Conservation (phyloP, 1,139 yeast species). For the Pichia sp. region DNA sequence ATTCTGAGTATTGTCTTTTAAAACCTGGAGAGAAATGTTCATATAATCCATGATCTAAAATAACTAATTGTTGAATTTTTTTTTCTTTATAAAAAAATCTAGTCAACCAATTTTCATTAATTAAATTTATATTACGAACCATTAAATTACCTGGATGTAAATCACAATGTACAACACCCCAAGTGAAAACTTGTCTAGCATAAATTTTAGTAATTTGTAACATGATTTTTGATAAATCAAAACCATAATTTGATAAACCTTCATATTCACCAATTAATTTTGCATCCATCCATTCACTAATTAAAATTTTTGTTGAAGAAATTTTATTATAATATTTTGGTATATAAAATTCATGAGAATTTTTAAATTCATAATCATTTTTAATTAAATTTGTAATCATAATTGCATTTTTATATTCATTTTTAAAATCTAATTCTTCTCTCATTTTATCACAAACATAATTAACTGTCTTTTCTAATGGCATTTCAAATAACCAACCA, state of each 20-base stretch:
- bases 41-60: slow-evolving; percentile 73
- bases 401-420: slow-evolving; percentile 50
- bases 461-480: slow-evolving; percentile 49
- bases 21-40: slow-evolving; percentile 47
- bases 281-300: slow-evolving; percentile 77
- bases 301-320: slow-evolving; percentile 47
- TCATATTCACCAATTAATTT: slow-evolving; percentile 44
- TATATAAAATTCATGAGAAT: slow-evolving; percentile 36
- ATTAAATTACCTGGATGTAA: slow-evolving; percentile 80
- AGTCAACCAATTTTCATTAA: slow-evolving; percentile 7
- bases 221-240: slow-evolving; percentile 42
- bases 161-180: slow-evolving; percentile 76
- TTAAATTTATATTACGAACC: slow-evolving; percentile 36
- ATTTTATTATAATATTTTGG: slow-evolving; percentile 46
- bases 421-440: slow-evolving; percentile 55
- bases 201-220: slow-evolving; percentile 48
- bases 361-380: slow-evolving; percentile 31
- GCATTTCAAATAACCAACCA: slow-evolving; percentile 57
- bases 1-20: slow-evolving; percentile 47
- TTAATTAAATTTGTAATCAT: slow-evolving; percentile 30
- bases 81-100: slow-evolving; percentile 4
- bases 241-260: slow-evolving; percentile 37
- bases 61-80: slow-evolving; percentile 50
- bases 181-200: slow-evolving; percentile 63
- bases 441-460: slow-evolving; percentile 53